These are phyloP conservation scores for Xylogone sp. DNA, from an alignment of 2,329 filamentous ascomycete species.

Conservation along the genomic window DNA sequence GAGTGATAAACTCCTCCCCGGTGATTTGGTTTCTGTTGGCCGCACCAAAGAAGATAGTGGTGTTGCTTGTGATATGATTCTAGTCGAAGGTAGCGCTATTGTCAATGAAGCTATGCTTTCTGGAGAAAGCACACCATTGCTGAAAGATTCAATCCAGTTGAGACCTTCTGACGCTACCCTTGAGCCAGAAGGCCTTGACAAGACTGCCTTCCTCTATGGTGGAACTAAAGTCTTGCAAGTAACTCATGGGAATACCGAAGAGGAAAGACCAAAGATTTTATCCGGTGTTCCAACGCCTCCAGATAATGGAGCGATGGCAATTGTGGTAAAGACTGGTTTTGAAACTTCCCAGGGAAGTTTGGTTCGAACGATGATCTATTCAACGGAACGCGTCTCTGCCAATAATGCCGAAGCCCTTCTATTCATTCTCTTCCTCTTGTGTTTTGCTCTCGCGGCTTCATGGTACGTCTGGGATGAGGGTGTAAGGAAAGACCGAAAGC, in stretches of 20 bases:
- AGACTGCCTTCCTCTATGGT: conserved; percentile 94
- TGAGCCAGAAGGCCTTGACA: conserved; percentile 89
- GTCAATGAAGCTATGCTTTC: conserved; percentile 99
- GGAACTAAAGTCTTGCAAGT: conserved; percentile 97
- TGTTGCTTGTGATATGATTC: conserved; percentile 93
- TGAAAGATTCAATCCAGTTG: conserved; percentile 94
- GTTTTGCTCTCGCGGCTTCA: conserved; percentile 94
- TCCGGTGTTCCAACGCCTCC: conserved; percentile 82
- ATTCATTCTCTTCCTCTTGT: conserved; percentile 93
- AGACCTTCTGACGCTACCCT: conserved; percentile 76
- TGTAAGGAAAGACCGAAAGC: conserved; percentile 89
- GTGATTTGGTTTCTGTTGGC: conserved; percentile 87
- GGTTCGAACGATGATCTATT: conserved; percentile 99
- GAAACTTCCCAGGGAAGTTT: conserved; percentile 97
- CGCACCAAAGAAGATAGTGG: conserved; percentile 96
- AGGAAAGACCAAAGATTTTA: conserved; percentile 65
- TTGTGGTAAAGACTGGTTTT: conserved; percentile 96
- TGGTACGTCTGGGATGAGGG: conserved; percentile 99
- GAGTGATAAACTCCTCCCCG: conserved; percentile 89
- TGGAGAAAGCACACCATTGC: conserved; percentile 90
- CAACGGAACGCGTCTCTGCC: conserved; percentile 96
- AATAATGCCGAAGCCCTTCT: conserved; percentile 95
- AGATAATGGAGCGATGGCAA: conserved; percentile 88
- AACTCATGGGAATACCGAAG: conserved; percentile 77
- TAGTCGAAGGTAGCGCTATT: conserved; percentile 92